Conservation (phyloP, 1,139 yeast species). For the Suhomyces bolitotheri region DNA sequence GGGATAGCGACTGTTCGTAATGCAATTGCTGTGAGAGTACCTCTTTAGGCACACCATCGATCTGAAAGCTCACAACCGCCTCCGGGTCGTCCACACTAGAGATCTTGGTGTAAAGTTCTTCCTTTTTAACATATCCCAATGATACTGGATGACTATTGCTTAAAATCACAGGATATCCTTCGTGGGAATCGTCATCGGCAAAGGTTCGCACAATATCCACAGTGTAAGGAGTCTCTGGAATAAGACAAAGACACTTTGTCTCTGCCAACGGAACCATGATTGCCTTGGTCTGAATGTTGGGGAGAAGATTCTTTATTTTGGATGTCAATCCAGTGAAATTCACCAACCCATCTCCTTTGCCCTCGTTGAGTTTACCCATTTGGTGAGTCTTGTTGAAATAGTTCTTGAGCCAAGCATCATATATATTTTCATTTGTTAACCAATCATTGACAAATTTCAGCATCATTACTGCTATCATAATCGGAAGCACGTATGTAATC, state of each 20-base stretch:
- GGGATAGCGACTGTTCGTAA: conserved; percentile 22
- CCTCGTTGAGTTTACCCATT: conserved; percentile 26
- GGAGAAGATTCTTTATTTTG: conserved; percentile 31
- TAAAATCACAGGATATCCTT: conserved; percentile 44
- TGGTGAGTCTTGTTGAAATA: conserved; percentile 26
- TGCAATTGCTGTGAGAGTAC: conserved; percentile 29
- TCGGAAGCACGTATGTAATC: conserved; percentile 56
- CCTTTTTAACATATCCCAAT: conserved; percentile 41
- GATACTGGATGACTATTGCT: conserved; percentile 28
- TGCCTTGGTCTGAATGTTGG: conserved; percentile 32
- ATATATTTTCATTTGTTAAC: conserved; percentile 47
- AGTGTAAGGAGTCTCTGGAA: conserved; percentile 33
- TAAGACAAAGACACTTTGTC: conserved; percentile 31
- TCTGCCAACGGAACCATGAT: conserved; percentile 36
- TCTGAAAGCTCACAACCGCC: conserved; percentile 27
- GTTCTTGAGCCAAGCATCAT: conserved; percentile 44
- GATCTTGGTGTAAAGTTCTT: conserved; percentile 22
- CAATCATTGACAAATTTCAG: conserved; percentile 53
- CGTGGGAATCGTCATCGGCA: conserved; percentile 37
- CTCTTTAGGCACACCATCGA: conserved; percentile 20
- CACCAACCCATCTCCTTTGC: conserved; percentile 46
- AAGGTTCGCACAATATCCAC: conserved; percentile 21
- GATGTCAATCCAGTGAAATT: conserved; percentile 36
- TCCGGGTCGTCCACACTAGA: conserved; percentile 13
- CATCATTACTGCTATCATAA: conserved; percentile 58